Percentiles rank a stretch among this genome's conserved stretches.
Evolutionary conservation across 2,329 filamentous ascomycete species (phyloP).

Genomic region (Gyromitra esculenta): DNA sequence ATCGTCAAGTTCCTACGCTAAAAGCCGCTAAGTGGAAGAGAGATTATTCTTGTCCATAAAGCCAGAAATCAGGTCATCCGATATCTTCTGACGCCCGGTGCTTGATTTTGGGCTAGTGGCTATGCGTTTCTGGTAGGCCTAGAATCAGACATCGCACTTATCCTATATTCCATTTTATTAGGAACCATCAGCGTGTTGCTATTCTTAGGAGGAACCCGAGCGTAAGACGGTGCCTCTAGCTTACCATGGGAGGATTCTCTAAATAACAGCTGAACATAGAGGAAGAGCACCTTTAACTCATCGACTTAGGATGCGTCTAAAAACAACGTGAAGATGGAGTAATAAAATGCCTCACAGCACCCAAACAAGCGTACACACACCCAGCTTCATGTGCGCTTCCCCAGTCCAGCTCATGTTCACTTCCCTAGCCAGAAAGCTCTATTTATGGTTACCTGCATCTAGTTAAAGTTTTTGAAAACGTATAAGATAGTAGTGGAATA

Average conservation of each 20-base stretch:
- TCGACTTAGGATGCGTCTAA: neutral
- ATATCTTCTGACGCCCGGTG: neutral
- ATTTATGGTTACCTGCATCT: conserved; percentile 5
- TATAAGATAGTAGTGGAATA: too few relatives aligned
- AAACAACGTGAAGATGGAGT: conserved; percentile 5
- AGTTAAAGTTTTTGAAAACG: too few relatives aligned
- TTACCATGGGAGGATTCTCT: neutral
- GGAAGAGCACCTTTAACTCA: neutral
- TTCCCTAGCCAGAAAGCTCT: neutral
- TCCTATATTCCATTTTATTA: neutral
- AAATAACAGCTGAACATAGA: neutral
- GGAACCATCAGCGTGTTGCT: neutral
- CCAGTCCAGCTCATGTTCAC: conserved; percentile 15
- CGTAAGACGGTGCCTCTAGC: neutral
- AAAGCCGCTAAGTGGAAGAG: neutral
- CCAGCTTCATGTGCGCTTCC: neutral
- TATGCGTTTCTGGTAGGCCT: neutral
- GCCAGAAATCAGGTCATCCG: neutral
- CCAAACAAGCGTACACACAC: neutral
- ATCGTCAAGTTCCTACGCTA: neutral
- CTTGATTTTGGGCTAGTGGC: conserved; percentile 2
- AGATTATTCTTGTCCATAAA: neutral
- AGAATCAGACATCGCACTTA: neutral
- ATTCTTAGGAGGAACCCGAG: neutral
- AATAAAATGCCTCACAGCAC: conserved; percentile 35